These are phyloP conservation scores for Gyromitra esculenta DNA, from an alignment of 2,329 filamentous ascomycete genomes.

Conservation along the genomic window DNA sequence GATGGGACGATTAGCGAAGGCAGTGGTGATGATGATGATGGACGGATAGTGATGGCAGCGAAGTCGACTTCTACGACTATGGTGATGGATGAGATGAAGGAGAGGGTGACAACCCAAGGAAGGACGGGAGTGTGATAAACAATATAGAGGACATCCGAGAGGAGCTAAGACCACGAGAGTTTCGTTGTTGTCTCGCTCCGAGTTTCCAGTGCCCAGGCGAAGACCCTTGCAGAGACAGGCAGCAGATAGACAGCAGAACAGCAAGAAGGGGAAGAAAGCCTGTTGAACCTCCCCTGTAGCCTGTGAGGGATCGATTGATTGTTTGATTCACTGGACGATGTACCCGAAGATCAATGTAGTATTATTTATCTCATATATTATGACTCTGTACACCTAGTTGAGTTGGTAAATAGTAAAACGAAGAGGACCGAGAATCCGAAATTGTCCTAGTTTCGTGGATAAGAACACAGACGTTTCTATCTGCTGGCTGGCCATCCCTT, in stretches of 20 bases:
- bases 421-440: not conserved
- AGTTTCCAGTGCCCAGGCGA: not conserved
- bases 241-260: too few relatives aligned
- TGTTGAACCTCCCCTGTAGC: constrained; percentile 3
- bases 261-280: not conserved
- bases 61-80: not conserved
- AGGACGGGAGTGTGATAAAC: not conserved
- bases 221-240: not conserved
- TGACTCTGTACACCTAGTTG: not conserved
- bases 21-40: not conserved
- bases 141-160: not conserved
- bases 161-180: not conserved
- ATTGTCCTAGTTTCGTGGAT: not conserved
- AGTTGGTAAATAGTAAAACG: not conserved
- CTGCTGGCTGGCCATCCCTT: constrained; percentile 12
- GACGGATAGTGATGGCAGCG: not conserved
- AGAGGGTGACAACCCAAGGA: not conserved
- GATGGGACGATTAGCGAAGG: not conserved
- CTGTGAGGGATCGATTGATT: not conserved
- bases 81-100: not conserved
- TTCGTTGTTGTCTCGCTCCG: constrained; percentile 9
- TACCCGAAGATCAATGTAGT: not conserved
- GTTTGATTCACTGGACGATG: not conserved
- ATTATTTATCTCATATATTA: too few relatives aligned
- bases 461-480: not conserved